Base-by-base conservation (phyloP, 805 yeast species). In the Barnettozyma sucrosica region DNA sequence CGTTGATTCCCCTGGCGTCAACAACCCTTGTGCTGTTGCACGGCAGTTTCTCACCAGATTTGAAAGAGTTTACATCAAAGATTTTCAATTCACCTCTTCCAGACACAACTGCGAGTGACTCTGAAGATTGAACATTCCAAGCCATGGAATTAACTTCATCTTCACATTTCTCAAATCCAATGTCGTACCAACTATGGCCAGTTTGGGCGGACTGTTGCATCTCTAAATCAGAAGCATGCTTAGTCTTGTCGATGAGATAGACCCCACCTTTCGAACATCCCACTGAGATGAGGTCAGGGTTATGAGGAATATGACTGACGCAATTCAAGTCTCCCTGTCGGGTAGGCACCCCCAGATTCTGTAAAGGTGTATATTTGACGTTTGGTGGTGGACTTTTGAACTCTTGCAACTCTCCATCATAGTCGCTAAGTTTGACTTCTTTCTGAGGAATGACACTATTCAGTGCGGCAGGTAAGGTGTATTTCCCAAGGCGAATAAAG, bases 211-310 rank as follows among this genome's bases (percentile, higher is more conserved):
- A 83, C 4, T 81, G 80, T 54, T 70, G 69, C 55, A 67, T 67
- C 5, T 55, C 66, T 21, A 75, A 72, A 37, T 65, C 67, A 11
- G 74, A 67, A 1, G 89, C 74, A 62, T 88, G 95, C 61, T 87
- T 89, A 0, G 97, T 89, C 55, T 93, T 73, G 63, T 90, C 95
- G 64, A 82, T 87, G 4, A 90, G 66, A 44, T 74, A 78, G 11
- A 83, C 69, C 13, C 75, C 69, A 1, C 97, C 97, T 28, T 67
- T 62, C 37, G 83, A 79, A 38, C 85, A 79, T 9, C 81, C 78
- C 18, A 89, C 76, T 2, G 90, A 88, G 5, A 90, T 72, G 5
- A 90, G 59, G 58, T 89, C 93, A 2, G 93, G 93, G 57, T 90
- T 90, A 55, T 85, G 92, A 0, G 96, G 95, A 81, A 86, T 78